Conservation (phyloP, 495 filamentous ascomycete genomes). For the Talaromyces wortmannii region DNA sequence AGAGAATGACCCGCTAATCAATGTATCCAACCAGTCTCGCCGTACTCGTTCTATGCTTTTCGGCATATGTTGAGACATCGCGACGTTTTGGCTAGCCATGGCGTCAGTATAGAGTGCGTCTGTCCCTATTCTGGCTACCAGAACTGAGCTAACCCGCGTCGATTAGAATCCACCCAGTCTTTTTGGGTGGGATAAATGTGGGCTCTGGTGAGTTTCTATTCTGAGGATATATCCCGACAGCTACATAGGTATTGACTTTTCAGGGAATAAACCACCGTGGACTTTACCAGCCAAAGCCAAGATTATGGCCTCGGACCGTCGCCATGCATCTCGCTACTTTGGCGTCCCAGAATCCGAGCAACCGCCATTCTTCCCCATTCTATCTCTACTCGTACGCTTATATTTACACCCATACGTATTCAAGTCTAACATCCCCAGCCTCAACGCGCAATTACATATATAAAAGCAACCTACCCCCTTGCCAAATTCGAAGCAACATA, state of each 20-base stretch:
- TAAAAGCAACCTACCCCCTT: slow-evolving; percentile 45
- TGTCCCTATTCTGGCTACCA: not conserved
- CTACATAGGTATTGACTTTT: not conserved
- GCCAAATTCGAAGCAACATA: slow-evolving; percentile 36
- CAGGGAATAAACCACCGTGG: slow-evolving; percentile 72
- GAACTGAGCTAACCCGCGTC: not conserved
- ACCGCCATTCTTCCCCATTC: slow-evolving; percentile 45
- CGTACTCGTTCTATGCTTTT: slow-evolving; percentile 62
- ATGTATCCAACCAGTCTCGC: slow-evolving; percentile 42
- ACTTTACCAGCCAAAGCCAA: slow-evolving; percentile 56
- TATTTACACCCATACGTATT: slow-evolving; percentile 28
- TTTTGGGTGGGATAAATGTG: slow-evolving; percentile 67
- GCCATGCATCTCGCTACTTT: slow-evolving; percentile 49
- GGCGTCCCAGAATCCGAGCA: slow-evolving; percentile 35
- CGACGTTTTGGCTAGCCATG: slow-evolving; percentile 43
- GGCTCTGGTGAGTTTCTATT: slow-evolving; percentile 42
- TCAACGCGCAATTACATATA: slow-evolving; percentile 56
- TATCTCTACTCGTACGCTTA: slow-evolving; percentile 32
- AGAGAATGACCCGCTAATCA: no score
- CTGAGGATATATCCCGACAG: not conserved
- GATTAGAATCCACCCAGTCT: slow-evolving; percentile 57
- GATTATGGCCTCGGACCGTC: slow-evolving; percentile 46
- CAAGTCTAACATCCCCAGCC: slow-evolving; percentile 28
- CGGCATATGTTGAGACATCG: slow-evolving; percentile 50
- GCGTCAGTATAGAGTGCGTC: slow-evolving; percentile 55